Evolutionary conservation across 2,329 filamentous ascomycete genomes (phyloP).

Genomic region (Colletotrichum euphorbiae): DNA sequence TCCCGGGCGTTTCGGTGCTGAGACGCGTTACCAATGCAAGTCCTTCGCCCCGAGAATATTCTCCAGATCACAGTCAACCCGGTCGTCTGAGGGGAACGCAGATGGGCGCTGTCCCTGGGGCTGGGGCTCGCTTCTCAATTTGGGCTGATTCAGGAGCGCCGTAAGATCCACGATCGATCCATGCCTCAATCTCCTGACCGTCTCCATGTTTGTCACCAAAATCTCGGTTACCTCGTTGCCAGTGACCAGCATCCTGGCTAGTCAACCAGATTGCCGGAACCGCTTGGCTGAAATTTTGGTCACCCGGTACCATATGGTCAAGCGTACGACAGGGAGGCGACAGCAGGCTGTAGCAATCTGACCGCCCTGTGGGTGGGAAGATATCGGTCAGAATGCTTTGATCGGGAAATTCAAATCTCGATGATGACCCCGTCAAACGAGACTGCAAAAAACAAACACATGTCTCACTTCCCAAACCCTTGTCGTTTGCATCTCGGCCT

Average conservation of each 20-base stretch:
- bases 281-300: conserved; percentile 7
- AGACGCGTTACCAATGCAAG: conserved; percentile 11
- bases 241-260: conserved; percentile 35
- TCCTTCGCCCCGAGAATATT: background rate
- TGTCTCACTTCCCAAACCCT: conserved; percentile 26
- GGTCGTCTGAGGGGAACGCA: background rate
- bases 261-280: conserved; percentile 35
- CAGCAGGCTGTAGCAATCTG: conserved; percentile 18
- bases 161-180: conserved; percentile 31
- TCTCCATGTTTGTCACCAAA: conserved; percentile 24
- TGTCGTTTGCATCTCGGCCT: conserved; percentile 6
- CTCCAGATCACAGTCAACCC: background rate
- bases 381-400: conserved; percentile 1
- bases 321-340: conserved; percentile 14
- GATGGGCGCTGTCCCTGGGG: background rate
- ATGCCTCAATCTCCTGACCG: conserved; percentile 26
- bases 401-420: conserved; percentile 24
- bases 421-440: conserved; percentile 24
- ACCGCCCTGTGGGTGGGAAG: conserved; percentile 19
- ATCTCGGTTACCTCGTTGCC: conserved; percentile 27
- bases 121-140: conserved; percentile 10
- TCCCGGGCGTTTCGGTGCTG: background rate
- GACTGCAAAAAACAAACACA: conserved; percentile 16
- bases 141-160: conserved; percentile 10
- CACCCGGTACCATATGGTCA: conserved; percentile 30